Evolutionary conservation across 2,329 filamentous ascomycete species (phyloP).

Genomic region (Biscogniauxia sp.): DNA sequence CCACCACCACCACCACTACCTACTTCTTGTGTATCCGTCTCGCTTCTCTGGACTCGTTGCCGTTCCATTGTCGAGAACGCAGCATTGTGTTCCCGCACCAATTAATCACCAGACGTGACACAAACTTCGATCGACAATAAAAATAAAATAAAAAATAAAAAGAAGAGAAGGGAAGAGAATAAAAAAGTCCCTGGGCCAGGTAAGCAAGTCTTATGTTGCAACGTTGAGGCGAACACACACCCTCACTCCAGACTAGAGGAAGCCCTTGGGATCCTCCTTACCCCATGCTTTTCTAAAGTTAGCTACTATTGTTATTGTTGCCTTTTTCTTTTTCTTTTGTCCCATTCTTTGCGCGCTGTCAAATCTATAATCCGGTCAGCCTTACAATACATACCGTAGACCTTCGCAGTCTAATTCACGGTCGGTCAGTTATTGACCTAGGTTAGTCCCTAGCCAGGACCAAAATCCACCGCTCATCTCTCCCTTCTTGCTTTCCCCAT

Average conservation of each 20-base stretch:
- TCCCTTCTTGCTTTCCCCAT: constrained; percentile 10
- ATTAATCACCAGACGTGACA: constrained; percentile 19
- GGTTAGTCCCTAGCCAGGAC: not conserved
- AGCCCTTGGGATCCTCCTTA: not conserved
- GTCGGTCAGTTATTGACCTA: not conserved
- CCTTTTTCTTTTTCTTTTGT: too few species aligned
- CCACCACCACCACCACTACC: not conserved
- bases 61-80: constrained; percentile 14
- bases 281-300: not conserved
- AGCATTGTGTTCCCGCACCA: constrained; percentile 16
- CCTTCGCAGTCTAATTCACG: not conserved
- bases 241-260: not conserved
- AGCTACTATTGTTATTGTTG: too few species aligned
- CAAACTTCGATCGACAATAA: constrained; percentile 23
- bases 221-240: not conserved
- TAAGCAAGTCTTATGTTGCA: not conserved
- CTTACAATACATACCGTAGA: not conserved
- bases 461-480: constrained; percentile 8
- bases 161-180: too few species aligned
- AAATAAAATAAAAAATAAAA: too few species aligned
- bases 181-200: not conserved
- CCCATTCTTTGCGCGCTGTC: too few species aligned
- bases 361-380: too few species aligned
- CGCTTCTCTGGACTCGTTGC: constrained; percentile 8
- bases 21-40: not conserved